Evolutionary conservation across 306 rosid genomes (phyloP), one percentile per base, ranked within the genome.

Genomic region (Casuarina cunninghamiana): DNA sequence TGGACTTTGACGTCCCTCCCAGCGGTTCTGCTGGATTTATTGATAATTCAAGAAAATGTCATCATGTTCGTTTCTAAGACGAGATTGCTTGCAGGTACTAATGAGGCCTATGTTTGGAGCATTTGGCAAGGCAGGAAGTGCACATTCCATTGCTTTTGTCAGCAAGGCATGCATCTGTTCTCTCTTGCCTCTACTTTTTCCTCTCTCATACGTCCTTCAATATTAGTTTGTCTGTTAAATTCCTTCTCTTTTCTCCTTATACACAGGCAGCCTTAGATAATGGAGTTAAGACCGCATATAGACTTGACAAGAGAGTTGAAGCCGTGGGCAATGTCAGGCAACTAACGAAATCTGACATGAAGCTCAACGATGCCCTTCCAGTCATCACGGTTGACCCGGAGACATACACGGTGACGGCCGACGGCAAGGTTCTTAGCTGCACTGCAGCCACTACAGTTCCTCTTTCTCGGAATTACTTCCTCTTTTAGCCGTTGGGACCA

Each of bases 31-130:
- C 37, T 49, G 68, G 15, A 75, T 37, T 38, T 66, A 65, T 72
- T 39, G 65, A 49, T 74, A 53, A 62, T 50, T 77, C 44, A 9
- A 15, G 65, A 69, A 57, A 51, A 53, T 35, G 72, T 10, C 16
- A 45, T 62, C 32, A 63, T 1, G 17, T 61, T 65, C 44, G n/a
- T 32, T 72, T 21, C 19, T 67, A 69, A 58, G 43, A 41, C 62
- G 12, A 35, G 41, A 26, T 19, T 60, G 53, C 61, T 73, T 82
- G 73, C 80, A 93, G 99, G 97, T 95, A 71, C 71, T 86, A 21
- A 88, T 93, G 89, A 93, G 99, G 72, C 99, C 97, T 11, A 95
- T 95, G 97, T 91, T 87, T 44, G 97, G 90, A 78, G 91, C 96
- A 71, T 91, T 86, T 81, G 99, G 97, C 86, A 95, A 88, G 81